These are phyloP conservation scores for Hericium rajendrae DNA, from an alignment of 768 basidiomycete genomes.

Conservation along the genomic window DNA sequence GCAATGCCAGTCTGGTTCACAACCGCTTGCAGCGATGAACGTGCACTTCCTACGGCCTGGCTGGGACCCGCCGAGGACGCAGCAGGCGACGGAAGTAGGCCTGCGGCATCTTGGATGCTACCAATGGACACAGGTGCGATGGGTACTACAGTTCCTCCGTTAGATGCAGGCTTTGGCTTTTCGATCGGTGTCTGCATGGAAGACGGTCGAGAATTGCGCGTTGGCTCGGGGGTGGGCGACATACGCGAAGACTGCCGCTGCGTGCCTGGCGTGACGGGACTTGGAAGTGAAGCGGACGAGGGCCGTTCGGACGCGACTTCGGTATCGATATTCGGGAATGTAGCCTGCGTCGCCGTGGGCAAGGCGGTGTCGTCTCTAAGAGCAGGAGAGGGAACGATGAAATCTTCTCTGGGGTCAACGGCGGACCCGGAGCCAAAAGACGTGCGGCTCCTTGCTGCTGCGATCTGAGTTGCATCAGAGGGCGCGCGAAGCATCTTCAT, in stretches of 20 bases:
- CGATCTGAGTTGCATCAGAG: neutral
- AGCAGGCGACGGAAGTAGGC: conserved; percentile 23
- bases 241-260: conserved; percentile 3
- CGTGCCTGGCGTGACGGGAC: conserved; percentile 17
- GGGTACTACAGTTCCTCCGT: neutral
- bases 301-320: neutral
- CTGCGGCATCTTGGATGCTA: conserved; percentile 18
- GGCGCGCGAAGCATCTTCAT: conserved; percentile 1
- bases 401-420: conserved; percentile 23
- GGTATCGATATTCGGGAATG: conserved; percentile 14
- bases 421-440: neutral
- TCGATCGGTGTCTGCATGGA: conserved; percentile 3
- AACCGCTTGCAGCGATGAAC: conserved; percentile 3
- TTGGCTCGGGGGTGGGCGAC: neutral
- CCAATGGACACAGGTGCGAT: conserved; percentile 3
- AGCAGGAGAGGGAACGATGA: conserved; percentile 22
- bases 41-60: conserved; percentile 13
- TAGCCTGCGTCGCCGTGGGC: conserved; percentile 20
- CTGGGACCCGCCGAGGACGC: conserved; percentile 17
- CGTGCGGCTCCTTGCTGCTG: neutral
- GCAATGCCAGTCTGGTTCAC: neutral
- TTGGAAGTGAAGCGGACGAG: conserved; percentile 13
- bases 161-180: neutral
- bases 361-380: conserved; percentile 13
- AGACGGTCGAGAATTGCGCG: neutral